These are phyloP conservation scores for Guillardia theta DNA, from an alignment of 78 protist species.

Conservation along the genomic window DNA sequence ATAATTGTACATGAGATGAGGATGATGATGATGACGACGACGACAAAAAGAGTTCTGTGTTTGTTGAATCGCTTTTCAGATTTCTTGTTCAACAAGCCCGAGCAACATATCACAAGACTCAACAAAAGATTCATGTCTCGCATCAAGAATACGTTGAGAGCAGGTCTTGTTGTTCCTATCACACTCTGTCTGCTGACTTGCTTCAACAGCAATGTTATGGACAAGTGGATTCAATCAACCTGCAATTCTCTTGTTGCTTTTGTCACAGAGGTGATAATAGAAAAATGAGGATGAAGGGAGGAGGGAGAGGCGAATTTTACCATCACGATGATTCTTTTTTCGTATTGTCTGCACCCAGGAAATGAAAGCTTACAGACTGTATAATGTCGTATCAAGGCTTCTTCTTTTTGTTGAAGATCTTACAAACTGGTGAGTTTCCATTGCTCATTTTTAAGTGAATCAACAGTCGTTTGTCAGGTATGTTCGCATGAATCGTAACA, in stretches of 20 bases:
- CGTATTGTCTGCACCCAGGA: constrained; percentile 63
- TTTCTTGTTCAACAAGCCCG: background rate
- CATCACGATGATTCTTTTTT: too few relatives aligned
- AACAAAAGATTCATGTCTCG: background rate
- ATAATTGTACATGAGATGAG: too few relatives aligned
- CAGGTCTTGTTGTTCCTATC: too few relatives aligned
- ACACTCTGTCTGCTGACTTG: too few relatives aligned
- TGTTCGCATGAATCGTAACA: constrained; percentile 83
- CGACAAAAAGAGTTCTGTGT: background rate
- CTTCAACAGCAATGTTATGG: background rate
- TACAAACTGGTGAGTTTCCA: constrained; percentile 83
- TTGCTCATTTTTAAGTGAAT: background rate
- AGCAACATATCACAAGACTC: background rate
- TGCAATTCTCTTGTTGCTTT: background rate
- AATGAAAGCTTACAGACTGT: constrained; percentile 93
- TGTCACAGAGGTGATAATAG: background rate
- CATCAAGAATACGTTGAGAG: background rate
- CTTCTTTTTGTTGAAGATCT: constrained; percentile 83
- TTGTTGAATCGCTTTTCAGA: background rate
- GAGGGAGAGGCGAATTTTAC: too few relatives aligned
- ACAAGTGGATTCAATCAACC: background rate
- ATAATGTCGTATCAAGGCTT: constrained; percentile 94
- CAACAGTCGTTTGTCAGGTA: constrained; percentile 58
- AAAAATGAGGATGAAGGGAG: background rate
- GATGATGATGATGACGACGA: too few relatives aligned